These are phyloP conservation scores for Cyclotella cryptica DNA, from an alignment of 108 stramenopile species.

Conservation along the genomic window DNA sequence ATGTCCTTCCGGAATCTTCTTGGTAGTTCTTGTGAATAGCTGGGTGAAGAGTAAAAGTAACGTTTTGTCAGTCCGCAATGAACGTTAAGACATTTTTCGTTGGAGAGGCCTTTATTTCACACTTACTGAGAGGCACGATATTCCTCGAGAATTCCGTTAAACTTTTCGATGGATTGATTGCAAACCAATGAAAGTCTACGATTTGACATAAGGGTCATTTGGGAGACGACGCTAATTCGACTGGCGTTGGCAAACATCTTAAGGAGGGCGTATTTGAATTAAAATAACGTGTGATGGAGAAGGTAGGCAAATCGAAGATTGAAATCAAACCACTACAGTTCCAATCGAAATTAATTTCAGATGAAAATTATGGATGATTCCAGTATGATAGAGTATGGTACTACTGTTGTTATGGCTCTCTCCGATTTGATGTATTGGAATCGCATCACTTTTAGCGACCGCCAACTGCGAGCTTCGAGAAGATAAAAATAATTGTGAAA, in stretches of 20 bases:
- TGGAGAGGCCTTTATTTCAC: not conserved
- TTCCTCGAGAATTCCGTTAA: slow-evolving; percentile 53
- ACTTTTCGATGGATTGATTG: slow-evolving; percentile 29
- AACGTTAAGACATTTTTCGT: not conserved
- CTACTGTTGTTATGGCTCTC: not conserved
- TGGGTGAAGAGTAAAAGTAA: slow-evolving; percentile 7
- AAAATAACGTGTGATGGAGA: not conserved
- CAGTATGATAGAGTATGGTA: no score
- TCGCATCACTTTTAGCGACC: no score
- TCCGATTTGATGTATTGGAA: not conserved
- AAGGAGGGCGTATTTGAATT: no score
- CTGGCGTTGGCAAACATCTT: not conserved
- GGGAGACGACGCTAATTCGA: not conserved
- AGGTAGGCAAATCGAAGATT: not conserved
- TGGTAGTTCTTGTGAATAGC: slow-evolving; percentile 59
- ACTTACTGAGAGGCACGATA: slow-evolving; percentile 63
- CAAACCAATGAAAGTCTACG: slow-evolving; percentile 19
- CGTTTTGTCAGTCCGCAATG: not conserved
- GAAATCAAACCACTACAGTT: not conserved
- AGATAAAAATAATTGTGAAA: no score
- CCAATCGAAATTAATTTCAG: not conserved
- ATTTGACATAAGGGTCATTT: not conserved
- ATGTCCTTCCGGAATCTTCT: slow-evolving; percentile 65
- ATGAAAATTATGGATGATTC: not conserved
- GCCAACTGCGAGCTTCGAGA: no score